These are phyloP conservation scores for Talaromyces sp. DNA, from an alignment of 2,329 filamentous ascomycete species.

Conservation along the genomic window DNA sequence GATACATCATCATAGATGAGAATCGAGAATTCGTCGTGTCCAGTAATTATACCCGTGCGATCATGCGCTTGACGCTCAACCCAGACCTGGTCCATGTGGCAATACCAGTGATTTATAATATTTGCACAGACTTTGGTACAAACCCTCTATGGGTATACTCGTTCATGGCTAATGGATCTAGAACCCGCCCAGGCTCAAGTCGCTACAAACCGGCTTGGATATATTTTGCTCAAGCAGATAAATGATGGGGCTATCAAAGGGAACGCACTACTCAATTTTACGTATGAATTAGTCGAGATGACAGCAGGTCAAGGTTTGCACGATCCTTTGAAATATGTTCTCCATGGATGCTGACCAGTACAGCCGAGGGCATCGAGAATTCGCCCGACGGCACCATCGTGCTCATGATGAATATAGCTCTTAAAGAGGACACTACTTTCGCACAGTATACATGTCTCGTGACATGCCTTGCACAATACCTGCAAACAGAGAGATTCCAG, in stretches of 20 bases:
- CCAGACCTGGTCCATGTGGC: slow-evolving; percentile 37
- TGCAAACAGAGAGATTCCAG: slow-evolving; percentile 40
- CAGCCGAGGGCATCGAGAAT: slow-evolving; percentile 33
- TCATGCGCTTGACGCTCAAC: slow-evolving; percentile 35
- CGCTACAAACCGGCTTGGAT: slow-evolving; percentile 34
- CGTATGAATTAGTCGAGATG: slow-evolving; percentile 41
- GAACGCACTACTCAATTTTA: slow-evolving; percentile 34
- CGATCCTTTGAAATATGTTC: not conserved
- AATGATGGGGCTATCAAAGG: slow-evolving; percentile 31
- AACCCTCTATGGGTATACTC: not conserved
- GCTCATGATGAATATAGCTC: slow-evolving; percentile 33
- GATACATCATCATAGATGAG: slow-evolving; percentile 32
- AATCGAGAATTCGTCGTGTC: slow-evolving; percentile 41
- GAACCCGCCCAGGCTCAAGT: slow-evolving; percentile 40
- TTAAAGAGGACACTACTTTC: slow-evolving; percentile 26
- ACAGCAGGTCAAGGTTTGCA: slow-evolving; percentile 37
- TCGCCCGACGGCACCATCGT: slow-evolving; percentile 36
- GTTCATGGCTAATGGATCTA: slow-evolving; percentile 24
- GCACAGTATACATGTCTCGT: slow-evolving; percentile 32
- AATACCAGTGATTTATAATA: slow-evolving; percentile 45
- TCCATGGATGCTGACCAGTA: not conserved
- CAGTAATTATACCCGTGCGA: slow-evolving; percentile 36
- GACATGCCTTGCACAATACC: slow-evolving; percentile 32
- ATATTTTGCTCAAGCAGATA: slow-evolving; percentile 37
- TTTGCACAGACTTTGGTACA: slow-evolving; percentile 45